These are phyloP conservation scores for Penicillium fimorum DNA, from an alignment of 495 filamentous ascomycete genomes.

Conservation along the genomic window DNA sequence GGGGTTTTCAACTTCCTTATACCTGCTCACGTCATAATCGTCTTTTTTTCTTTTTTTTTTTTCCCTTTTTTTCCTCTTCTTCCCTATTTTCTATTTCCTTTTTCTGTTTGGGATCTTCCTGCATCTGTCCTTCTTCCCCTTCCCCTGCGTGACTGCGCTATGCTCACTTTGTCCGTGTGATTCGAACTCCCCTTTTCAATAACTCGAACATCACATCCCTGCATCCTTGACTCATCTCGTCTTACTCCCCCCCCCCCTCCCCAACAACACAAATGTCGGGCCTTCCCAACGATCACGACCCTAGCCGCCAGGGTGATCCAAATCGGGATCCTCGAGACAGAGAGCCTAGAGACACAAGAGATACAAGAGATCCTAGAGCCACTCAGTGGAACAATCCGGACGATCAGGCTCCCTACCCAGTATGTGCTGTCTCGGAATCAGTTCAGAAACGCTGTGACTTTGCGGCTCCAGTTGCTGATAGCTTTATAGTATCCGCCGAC, in stretches of 20 bases:
- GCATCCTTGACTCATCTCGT: constrained; percentile 34
- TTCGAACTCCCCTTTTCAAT: constrained; percentile 27
- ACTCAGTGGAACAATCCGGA: constrained; percentile 48
- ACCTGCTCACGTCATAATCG: constrained; percentile 39
- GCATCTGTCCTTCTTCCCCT: constrained; percentile 18
- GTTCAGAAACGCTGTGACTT: background rate
- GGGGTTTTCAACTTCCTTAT: constrained; percentile 2
- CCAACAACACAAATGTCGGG: constrained; percentile 46
- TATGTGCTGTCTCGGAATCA: constrained; percentile 26
- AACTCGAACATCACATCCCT: constrained; percentile 40
- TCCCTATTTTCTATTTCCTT: constrained; percentile 21
- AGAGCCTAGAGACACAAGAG: constrained; percentile 5
- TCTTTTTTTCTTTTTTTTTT: constrained; percentile 18
- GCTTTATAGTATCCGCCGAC: constrained; percentile 35
- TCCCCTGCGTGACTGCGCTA: constrained; percentile 32
- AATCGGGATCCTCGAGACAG: constrained; percentile 13
- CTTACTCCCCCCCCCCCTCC: constrained; percentile 20
- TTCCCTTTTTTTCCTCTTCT: constrained; percentile 16
- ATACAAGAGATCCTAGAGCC: background rate
- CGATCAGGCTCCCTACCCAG: constrained; percentile 45
- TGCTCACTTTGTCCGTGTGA: constrained; percentile 31
- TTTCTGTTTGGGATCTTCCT: constrained; percentile 17
- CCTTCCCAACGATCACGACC: constrained; percentile 39
- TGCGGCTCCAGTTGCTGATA: background rate
- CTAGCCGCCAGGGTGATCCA: constrained; percentile 17